Evolutionary conservation across 177 flowering plant species (phyloP), one percentile per base, ranked within the genome.

Genomic region (Vitis hybrid): DNA sequence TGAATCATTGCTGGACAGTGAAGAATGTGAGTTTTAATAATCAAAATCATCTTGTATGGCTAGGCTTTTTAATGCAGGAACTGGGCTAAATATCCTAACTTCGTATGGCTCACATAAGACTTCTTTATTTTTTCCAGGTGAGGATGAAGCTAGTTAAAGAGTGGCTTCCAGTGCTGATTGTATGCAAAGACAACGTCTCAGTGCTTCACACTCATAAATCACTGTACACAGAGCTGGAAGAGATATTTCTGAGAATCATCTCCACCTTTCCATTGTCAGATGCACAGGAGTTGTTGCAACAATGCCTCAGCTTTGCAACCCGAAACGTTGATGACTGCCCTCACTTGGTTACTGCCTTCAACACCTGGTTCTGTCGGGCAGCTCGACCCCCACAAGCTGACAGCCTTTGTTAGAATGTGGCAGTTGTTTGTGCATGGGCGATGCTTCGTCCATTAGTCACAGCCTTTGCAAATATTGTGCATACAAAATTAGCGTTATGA

Each of bases 341-440:
- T 2, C 98, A 94, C 74, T 72, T 94, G 75, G 84, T 93, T 54
- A 78, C 80, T 1, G 98, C 97, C 9, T 94, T 94, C 71, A 81
- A 89, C 77, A 94, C 99, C 39, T 94, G 99, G 99, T 94, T 94
- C 75, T 89, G 94, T 1, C 92, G 99, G 12, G 94, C 98, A 62
- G 77, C 80, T 51, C 74, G 76, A 11, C 74, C 80, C 55, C 76
- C 80, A 12, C 81, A 67, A 48, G 54, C 51, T 3, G 73, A 73
- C n/a, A 66, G 49, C 13, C 63, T 72, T 49, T 3, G 14, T 49
- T 67, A 69, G 17, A 30, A 58, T 48, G 7, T 21, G 23, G 26
- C 30, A 11, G 19, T 34, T 39, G 2, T 26, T 3, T 1, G 17
- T 7, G 55, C 50, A 26, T 26, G 30, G 30, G 30, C 30, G 30